Conservation (phyloP, 345 rosid species). For the Fremontodendron californicum region DNA sequence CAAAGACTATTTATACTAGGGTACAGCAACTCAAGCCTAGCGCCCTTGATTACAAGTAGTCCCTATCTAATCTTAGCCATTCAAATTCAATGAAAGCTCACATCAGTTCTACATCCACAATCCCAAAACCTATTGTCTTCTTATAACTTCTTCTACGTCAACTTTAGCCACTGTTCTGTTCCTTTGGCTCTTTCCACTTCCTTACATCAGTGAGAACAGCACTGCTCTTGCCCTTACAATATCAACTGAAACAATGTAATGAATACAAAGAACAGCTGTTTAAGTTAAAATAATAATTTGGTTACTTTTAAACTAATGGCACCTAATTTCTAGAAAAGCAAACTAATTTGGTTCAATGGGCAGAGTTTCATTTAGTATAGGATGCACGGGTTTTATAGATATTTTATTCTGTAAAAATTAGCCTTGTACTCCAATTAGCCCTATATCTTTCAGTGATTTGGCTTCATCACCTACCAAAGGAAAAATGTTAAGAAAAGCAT, state of each 20-base stretch:
- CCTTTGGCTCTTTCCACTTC: neutral
- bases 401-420: neutral
- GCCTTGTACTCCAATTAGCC: neutral
- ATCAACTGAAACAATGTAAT: neutral
- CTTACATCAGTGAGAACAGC: neutral
- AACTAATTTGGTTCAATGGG: neutral
- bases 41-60: too few species aligned
- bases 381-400: neutral
- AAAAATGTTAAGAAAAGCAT: neutral
- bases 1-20: too few species aligned
- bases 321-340: neutral
- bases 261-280: too few species aligned
- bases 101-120: neutral
- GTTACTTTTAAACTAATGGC: neutral
- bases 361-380: neutral
- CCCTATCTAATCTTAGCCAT: too few species aligned
- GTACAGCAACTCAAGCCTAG: too few species aligned
- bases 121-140: neutral
- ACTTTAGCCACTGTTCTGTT: neutral
- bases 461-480: neutral
- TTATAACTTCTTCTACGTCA: neutral
- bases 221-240: neutral
- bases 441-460: neutral
- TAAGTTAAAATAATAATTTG: too few species aligned
- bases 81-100: too few species aligned